These are phyloP conservation scores for Barnettozyma pratensis DNA, from an alignment of 805 yeast genomes.

Conservation along the genomic window DNA sequence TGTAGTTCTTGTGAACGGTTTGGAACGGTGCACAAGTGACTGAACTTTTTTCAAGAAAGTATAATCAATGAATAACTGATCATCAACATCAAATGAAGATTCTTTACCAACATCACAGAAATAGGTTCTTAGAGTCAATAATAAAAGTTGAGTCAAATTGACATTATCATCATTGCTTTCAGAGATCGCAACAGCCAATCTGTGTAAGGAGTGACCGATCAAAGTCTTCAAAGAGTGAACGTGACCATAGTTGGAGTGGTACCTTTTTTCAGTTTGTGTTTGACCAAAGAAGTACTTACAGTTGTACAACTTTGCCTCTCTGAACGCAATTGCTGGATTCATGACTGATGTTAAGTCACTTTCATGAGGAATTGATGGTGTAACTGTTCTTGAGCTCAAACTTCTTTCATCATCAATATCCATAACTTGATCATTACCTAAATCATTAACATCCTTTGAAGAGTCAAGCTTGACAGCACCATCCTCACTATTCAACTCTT, in stretches of 20 bases:
- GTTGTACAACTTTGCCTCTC: slow-evolving; percentile 58
- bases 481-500: slow-evolving; percentile 13
- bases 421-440: slow-evolving; percentile 23
- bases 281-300: slow-evolving; percentile 62
- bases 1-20: slow-evolving; percentile 73
- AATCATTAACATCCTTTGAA: slow-evolving; percentile 10
- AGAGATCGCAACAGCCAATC: slow-evolving; percentile 42
- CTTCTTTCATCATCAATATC: slow-evolving; percentile 32
- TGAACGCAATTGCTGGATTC: slow-evolving; percentile 50
- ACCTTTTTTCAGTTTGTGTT: slow-evolving; percentile 39
- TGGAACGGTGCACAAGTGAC: slow-evolving; percentile 54
- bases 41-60: slow-evolving; percentile 55
- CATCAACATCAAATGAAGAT: slow-evolving; percentile 51
- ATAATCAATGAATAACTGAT: slow-evolving; percentile 47
- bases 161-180: slow-evolving; percentile 57
- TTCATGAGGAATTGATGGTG: slow-evolving; percentile 28
- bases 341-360: slow-evolving; percentile 37
- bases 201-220: slow-evolving; percentile 62
- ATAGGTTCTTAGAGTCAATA: slow-evolving; percentile 70
- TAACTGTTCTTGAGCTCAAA: slow-evolving; percentile 29
- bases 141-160: slow-evolving; percentile 51
- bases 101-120: slow-evolving; percentile 77
- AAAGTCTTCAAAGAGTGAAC: slow-evolving; percentile 57
- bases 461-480: slow-evolving; percentile 14
- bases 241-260: slow-evolving; percentile 37